These are phyloP conservation scores for Fusarium sp. DNA, from an alignment of 2,329 filamentous ascomycete species.

Conservation along the genomic window DNA sequence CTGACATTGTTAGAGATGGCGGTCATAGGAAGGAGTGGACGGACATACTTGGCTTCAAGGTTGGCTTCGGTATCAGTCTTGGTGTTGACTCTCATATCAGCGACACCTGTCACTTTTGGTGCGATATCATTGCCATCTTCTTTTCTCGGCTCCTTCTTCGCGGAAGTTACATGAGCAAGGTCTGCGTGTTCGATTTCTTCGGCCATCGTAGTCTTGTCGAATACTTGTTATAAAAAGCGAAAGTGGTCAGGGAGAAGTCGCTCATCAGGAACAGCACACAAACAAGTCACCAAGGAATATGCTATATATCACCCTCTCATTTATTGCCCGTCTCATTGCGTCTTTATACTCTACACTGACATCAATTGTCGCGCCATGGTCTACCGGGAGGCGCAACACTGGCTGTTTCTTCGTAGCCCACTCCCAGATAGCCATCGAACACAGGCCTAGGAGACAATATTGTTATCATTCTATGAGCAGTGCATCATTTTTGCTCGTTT, in stretches of 20 bases:
- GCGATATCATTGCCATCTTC: not conserved
- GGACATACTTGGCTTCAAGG: not conserved
- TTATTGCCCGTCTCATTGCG: not conserved
- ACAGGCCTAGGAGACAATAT: not conserved
- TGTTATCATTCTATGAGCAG: not conserved
- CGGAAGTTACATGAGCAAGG: not conserved
- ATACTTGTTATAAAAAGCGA: not conserved
- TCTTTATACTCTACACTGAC: not conserved
- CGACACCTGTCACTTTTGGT: not conserved
- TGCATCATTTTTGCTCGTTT: not conserved
- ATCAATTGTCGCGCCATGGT: not conserved
- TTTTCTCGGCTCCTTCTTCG: not conserved
- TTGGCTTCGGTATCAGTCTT: not conserved
- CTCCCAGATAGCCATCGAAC: not conserved
- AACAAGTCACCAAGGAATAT: not conserved
- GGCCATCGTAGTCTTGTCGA: not conserved
- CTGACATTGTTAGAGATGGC: not conserved
- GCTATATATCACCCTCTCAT: not conserved
- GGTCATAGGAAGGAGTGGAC: not conserved
- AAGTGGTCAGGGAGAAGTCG: not conserved
- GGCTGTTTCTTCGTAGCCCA: not conserved
- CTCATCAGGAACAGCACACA: not conserved
- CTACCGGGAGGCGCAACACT: not conserved
- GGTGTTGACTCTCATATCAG: not conserved
- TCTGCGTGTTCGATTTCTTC: not conserved